Evolutionary conservation across 176 grass and related monocot genomes (phyloP), one percentile per base, ranked within the genome.

Genomic region (Typha latifolia): DNA sequence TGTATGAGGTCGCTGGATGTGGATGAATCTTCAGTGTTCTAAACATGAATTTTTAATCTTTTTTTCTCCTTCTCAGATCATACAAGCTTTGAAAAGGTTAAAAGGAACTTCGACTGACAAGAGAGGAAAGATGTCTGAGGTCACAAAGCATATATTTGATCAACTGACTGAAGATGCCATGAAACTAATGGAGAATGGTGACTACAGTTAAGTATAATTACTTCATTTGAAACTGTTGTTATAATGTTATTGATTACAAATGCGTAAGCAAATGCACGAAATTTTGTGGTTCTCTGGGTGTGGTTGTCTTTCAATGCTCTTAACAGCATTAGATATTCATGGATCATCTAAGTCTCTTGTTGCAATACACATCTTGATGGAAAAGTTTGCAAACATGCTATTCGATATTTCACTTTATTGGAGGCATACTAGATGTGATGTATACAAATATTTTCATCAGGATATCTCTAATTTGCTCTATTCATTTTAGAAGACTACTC

Each of bases 161-260:
- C 74, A 90, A 71, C 73, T 97, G 32, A 97, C 89, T 55, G 94
- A 92, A 81, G 81, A 78, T 67, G 89, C 89, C 62, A 90, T 92
- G 89, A 97, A 92, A 73, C 79, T 97, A 47, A 97, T 97, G 94
- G 94, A 97, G 61, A 92, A 93, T 1, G 85, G 94, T 8, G 89
- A 92, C 68, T 97, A 92, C 24, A 80, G 94, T 92, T 83, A 69
- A 79, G 82, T 69, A 61, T 43, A 59, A 21, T 22, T 59, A 59
- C n/a, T 11, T 21, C 18, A 16, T 59, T 59, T 59, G 16, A 59
- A 55, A 19, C 53, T 59, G 15, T 59, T 59, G 51, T 19, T 16
- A 15, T 55, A 9, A 43, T 9, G 37, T 43, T 43, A 9, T 43
- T 43, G 9, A 7, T 43, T 43, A 10, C 37, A 6, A 9, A 43